Evolutionary conservation across 371 early-diverging fungal species (phyloP), one percentile per base, ranked within the genome.

Genomic region (Smittium culicis): DNA sequence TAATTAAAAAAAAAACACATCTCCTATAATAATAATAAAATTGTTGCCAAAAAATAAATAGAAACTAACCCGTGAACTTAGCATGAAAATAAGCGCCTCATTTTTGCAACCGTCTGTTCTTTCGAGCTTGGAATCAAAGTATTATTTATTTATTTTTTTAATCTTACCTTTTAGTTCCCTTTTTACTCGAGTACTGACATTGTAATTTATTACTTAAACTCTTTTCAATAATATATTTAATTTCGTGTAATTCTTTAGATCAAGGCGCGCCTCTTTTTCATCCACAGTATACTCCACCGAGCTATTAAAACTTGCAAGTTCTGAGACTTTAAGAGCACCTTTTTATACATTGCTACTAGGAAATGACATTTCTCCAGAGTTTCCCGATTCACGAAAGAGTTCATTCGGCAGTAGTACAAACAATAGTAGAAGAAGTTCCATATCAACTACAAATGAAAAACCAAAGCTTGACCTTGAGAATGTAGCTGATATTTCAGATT

Each of bases 311-410:
- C 57, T 28, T 33, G 73, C 77, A 16, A 70, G 70, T 34, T 73
- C 71, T 64, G 56, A 68, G 1, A 27, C 58, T 0, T 67, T 77
- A n/a, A 66, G 73, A 35, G 73, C 72, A 8, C 64, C 77, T 1
- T 29, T 77, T 45, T 74, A 75, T n/a, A 29, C 29, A 8, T 74
- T 72, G 34, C 70, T 77, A 0, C 56, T 77, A 60, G 77, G 77
- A 1, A 3, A 62, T 0, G 76, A 69, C 17, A 57, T 73, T 24
- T 25, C 25, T 20, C 77, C 77, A 0, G 58, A 30, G 27, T n/a
- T n/a, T n/a, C n/a, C n/a, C n/a, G 25, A 34, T n/a, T 35, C 20
- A 68, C 34, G 27, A 8, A n/a, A 31, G 27, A 45, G 8, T 45
- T 14, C 45, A 14, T 20, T 20, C 45, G 20, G 14, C 8, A 8